Percentiles rank a stretch among this genome's conserved stretches.
phyloP scores from a whole-genome alignment of 2,329 filamentous ascomycete genomes.

The Hymenoscyphus albidus region DNA sequence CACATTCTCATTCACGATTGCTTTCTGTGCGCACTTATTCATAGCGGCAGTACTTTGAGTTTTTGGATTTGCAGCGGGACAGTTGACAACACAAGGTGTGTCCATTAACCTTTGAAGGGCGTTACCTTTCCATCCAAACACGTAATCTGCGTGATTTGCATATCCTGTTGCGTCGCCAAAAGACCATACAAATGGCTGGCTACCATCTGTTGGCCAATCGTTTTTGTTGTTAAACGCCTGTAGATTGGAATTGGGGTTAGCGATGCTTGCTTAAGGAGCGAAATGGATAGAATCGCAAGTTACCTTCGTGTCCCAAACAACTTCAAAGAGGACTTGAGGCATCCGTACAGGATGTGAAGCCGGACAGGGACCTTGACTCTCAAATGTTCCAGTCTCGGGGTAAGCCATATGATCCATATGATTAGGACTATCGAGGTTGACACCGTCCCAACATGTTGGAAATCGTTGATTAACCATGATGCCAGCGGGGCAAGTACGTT shows the following conservation, averaged over 20 bases:
- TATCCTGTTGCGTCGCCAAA: constrained; percentile 43
- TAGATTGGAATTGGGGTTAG: constrained; percentile 39
- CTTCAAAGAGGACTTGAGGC: constrained; percentile 47
- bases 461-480: constrained; percentile 36
- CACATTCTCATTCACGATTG: constrained; percentile 47
- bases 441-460: constrained; percentile 19
- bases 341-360: constrained; percentile 43
- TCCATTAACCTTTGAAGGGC: constrained; percentile 48
- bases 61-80: constrained; percentile 43
- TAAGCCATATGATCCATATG: constrained; percentile 25
- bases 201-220: constrained; percentile 43
- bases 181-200: constrained; percentile 43
- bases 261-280: constrained; percentile 10
- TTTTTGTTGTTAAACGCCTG: constrained; percentile 41
- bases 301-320: constrained; percentile 44
- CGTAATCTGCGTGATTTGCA: constrained; percentile 50
- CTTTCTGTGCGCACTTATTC: constrained; percentile 44
- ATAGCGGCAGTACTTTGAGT: constrained; percentile 43
- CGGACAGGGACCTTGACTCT: constrained; percentile 22
- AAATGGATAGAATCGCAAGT: neutral
- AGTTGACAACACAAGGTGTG: constrained; percentile 46
- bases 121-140: constrained; percentile 49
- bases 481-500: constrained; percentile 29
- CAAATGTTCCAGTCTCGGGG: constrained; percentile 29
- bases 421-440: constrained; percentile 13